Base-by-base conservation (phyloP, 2,329 filamentous ascomycete species). In the Huntiella savannae region DNA sequence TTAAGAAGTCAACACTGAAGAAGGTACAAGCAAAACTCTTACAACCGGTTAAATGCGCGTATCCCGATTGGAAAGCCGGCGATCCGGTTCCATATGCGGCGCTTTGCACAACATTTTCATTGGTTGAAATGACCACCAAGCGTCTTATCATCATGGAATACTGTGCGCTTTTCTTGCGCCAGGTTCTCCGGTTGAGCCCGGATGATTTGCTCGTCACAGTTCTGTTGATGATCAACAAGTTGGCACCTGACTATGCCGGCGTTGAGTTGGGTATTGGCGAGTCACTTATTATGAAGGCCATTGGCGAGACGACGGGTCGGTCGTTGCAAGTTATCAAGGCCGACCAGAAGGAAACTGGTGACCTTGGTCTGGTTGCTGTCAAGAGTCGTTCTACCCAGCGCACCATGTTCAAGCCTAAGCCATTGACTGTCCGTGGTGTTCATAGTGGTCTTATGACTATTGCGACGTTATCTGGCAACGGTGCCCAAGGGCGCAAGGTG, bases 211-310 rank as follows among this genome's bases (percentile, higher is more conserved):
- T 95, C 2, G 78, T 87, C 0, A 94, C 85, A 0, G 79, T 96
- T 17, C 70, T 94, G 52, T 74, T 98, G 28, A 96, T 98, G 91
- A 83, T 94, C 61, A 95, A 95, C 64, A 96, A 96, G 60, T 75
- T 98, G 19, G 91, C 91, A 2, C 88, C 91, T 3, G 91, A 98
- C 57, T 98, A 95, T 60, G 81, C 87, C 38, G 91, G 91, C 15
- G 87, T 98, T 52, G 91, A 98, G 62, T 71, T 98, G 28, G 91
- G 91, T n/a, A 98, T 98, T 55, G 91, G 91, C 48, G 91, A 98
- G 63, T 96, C 88, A 1, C 64, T 98, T 22, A 95, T 98, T 56
- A 96, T 96, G 87, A 98, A 96, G 61, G 84, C 91, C 4, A 93
- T 98, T 56, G 88, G 88, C 8, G 88, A 96, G 64, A 82, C 79